These are phyloP conservation scores for Cucumis variabilis DNA, from an alignment of 331 rosid genomes.

Conservation along the genomic window DNA sequence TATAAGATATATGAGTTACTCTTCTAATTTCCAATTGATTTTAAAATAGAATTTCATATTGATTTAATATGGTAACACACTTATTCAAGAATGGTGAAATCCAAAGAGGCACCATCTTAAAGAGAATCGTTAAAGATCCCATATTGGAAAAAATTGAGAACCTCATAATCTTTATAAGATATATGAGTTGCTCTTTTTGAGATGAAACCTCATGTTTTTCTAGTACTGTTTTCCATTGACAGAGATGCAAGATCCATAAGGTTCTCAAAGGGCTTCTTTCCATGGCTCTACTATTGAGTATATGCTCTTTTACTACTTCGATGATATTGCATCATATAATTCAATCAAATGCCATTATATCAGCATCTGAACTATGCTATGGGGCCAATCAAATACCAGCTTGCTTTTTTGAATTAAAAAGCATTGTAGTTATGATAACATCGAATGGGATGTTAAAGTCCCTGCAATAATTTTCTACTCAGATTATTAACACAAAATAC, in stretches of 20 bases:
- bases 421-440: neutral
- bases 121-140: too few relatives aligned
- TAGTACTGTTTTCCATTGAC: too few relatives aligned
- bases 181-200: too few relatives aligned
- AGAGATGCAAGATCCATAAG: neutral
- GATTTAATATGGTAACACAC: too few relatives aligned
- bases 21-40: too few relatives aligned
- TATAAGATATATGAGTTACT: neutral
- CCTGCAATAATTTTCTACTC: neutral
- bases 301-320: constrained; percentile 16
- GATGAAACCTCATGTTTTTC: too few relatives aligned
- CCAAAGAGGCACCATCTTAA: too few relatives aligned
- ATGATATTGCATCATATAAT: neutral
- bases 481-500: neutral
- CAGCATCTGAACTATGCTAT: neutral
- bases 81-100: too few relatives aligned
- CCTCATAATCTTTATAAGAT: too few relatives aligned
- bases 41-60: too few relatives aligned
- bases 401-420: neutral
- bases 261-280: neutral
- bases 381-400: neutral
- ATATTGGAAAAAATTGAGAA: too few relatives aligned
- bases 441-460: neutral
- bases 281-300: neutral
- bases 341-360: neutral